phyloP scores from a whole-genome alignment of 257 asterid genomes.

The Haberlea rhodopensis region DNA sequence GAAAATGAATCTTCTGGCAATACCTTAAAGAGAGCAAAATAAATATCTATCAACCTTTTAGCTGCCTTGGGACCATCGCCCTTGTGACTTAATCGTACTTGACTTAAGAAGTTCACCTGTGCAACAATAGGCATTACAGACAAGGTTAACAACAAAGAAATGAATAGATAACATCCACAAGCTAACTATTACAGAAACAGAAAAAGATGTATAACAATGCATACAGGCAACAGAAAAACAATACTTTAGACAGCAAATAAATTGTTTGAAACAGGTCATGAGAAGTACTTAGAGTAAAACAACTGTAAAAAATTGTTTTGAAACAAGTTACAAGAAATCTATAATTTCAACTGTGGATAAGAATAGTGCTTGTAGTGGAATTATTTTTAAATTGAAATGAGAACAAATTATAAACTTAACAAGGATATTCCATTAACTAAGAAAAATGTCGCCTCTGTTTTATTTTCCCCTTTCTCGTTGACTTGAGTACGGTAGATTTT shows the following conservation, averaged over 20 bases:
- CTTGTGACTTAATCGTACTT: conserved; percentile 79
- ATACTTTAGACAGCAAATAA: background rate
- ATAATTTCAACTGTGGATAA: background rate
- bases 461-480: background rate
- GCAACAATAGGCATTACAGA: conserved; percentile 27
- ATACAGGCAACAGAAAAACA: background rate
- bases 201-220: background rate
- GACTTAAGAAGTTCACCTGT: conserved; percentile 85
- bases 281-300: background rate
- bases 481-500: background rate
- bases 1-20: conserved; percentile 11
- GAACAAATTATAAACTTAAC: background rate
- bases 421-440: background rate
- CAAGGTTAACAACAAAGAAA: conserved; percentile 11
- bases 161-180: background rate
- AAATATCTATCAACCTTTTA: conserved; percentile 81
- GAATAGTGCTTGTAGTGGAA: background rate
- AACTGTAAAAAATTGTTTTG: background rate
- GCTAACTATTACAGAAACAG: background rate
- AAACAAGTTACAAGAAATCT: background rate
- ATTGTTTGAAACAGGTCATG: background rate
- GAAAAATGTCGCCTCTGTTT: background rate
- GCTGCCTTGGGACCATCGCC: conserved; percentile 96
- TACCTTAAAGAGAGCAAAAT: conserved; percentile 97
- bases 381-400: background rate